phyloP scores from a whole-genome alignment of 306 rosid species.

The Vigna angularis region DNA sequence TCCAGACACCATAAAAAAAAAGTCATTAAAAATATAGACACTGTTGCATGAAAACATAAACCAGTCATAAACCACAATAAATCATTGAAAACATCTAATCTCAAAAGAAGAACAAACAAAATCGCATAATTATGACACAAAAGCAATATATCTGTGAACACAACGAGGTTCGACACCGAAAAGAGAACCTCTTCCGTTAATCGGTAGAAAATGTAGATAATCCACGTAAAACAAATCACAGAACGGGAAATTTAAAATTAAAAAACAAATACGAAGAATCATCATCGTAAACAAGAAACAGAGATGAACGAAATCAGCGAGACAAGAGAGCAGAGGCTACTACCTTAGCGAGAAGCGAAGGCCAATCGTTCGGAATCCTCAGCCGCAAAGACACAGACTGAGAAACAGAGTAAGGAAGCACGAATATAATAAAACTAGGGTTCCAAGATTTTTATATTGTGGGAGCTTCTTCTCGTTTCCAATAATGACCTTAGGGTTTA shows the following conservation, averaged over 20 bases:
- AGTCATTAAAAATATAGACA: not conserved
- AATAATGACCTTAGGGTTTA: not conserved
- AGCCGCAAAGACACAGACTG: constrained; percentile 36
- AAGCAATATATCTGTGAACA: constrained; percentile 2
- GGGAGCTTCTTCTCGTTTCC: not conserved
- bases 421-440: constrained; percentile 12
- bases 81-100: not conserved
- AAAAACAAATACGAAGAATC: not conserved
- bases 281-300: not conserved
- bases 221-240: not conserved
- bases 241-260: not conserved
- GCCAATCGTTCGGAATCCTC: constrained; percentile 37
- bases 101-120: not conserved
- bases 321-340: not conserved
- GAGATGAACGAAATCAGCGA: not conserved
- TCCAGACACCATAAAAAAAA: not conserved
- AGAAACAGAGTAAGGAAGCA: not conserved
- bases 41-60: not conserved
- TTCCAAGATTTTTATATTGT: constrained; percentile 19
- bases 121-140: not conserved
- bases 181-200: not conserved
- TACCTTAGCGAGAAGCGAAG: constrained; percentile 28
- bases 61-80: not conserved
- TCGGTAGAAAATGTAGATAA: not conserved
- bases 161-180: not conserved